phyloP scores from a whole-genome alignment of 83 land plant genomes.

The Picea mariana region DNA sequence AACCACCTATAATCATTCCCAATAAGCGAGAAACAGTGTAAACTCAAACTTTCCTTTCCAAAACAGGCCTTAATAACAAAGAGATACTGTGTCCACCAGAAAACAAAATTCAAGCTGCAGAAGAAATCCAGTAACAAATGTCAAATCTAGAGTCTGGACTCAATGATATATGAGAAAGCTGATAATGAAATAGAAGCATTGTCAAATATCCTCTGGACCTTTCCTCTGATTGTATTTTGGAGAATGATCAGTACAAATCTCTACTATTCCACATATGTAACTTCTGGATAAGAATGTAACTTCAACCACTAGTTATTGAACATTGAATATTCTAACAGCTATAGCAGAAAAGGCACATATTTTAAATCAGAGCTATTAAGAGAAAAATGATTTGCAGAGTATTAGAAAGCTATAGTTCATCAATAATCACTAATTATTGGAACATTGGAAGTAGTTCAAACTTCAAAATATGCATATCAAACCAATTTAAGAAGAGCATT shows the following conservation, averaged over 20 bases:
- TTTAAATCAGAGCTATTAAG: not conserved
- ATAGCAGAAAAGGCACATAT: not conserved
- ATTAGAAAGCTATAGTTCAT: not conserved
- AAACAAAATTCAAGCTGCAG: not conserved
- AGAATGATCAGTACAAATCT: not conserved
- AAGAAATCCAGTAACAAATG: not conserved
- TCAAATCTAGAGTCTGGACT: not conserved
- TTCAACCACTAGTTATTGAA: not conserved
- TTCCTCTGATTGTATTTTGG: not conserved
- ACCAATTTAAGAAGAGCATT: not conserved
- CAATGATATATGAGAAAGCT: not conserved
- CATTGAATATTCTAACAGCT: constrained; percentile 3
- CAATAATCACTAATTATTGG: not conserved
- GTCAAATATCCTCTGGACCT: too few species aligned
- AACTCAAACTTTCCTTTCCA: not conserved
- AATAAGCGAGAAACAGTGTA: not conserved
- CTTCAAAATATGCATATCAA: not conserved
- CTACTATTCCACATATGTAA: too few species aligned
- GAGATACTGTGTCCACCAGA: not conserved
- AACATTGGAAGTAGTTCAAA: not conserved
- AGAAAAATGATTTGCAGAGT: too few species aligned
- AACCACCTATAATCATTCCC: not conserved
- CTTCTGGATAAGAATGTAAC: too few species aligned
- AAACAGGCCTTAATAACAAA: not conserved
- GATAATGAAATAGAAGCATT: not conserved